Evolutionary conservation across 2,329 filamentous ascomycete genomes (phyloP).

Genomic region (Beauveria scarabaeidicola): DNA sequence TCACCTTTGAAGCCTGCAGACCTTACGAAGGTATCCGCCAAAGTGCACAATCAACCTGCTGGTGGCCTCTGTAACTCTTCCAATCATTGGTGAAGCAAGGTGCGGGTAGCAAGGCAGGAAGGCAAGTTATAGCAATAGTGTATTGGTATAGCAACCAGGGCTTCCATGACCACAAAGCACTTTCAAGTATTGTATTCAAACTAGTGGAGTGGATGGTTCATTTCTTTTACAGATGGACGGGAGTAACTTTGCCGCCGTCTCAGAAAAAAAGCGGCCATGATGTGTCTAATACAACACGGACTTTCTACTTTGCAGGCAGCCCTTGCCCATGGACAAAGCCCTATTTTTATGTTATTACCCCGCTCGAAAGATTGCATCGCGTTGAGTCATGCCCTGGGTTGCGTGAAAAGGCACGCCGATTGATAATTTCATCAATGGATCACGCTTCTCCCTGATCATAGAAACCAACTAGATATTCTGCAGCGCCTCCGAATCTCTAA

Average conservation of each 20-base stretch:
- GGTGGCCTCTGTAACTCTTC: neutral
- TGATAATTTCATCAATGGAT: neutral
- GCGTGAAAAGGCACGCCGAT: neutral
- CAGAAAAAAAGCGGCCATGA: neutral
- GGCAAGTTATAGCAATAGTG: no score
- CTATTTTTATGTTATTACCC: neutral
- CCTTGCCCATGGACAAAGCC: neutral
- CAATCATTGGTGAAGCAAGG: neutral
- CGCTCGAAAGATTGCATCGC: conserved; percentile 4
- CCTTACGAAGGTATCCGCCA: conserved; percentile 6
- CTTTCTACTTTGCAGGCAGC: neutral
- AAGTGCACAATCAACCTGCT: neutral
- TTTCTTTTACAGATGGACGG: neutral
- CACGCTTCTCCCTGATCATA: no score
- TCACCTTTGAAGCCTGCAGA: neutral
- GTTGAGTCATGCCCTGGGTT: neutral
- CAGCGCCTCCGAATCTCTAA: neutral
- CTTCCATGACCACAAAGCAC: neutral
- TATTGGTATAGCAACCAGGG: no score
- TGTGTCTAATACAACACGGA: neutral
- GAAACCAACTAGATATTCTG: neutral
- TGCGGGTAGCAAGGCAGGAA: neutral
- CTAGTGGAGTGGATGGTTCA: no score
- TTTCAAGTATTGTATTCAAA: neutral
- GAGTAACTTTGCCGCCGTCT: neutral